phyloP scores from a whole-genome alignment of 129 eudicot species.

The Deinandra increscens region DNA sequence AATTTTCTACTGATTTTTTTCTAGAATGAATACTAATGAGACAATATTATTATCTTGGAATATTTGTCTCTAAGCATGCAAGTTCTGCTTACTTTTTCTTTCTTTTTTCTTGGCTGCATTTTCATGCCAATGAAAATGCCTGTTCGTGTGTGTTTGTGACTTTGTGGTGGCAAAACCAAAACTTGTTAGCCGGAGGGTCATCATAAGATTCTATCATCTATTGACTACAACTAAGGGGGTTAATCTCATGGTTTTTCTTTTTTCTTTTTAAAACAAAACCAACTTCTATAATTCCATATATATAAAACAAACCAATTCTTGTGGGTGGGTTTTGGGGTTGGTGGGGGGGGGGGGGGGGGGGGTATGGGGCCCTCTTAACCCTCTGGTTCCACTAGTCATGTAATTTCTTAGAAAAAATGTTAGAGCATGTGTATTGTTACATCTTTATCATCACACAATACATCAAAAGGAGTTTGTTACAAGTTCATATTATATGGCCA shows the following conservation, averaged over 20 bases:
- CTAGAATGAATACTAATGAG: not conserved
- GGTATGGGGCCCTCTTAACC: too few species aligned
- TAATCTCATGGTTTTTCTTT: too few species aligned
- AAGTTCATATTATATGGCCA: conserved; percentile 18
- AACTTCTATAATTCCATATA: too few species aligned
- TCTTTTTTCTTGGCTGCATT: conserved; percentile 4
- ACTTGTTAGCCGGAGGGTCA: too few species aligned
- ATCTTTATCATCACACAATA: conserved; percentile 4
- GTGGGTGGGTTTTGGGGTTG: too few species aligned
- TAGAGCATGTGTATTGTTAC: conserved; percentile 6
- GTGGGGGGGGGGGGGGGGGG: too few species aligned
- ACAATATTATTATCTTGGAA: conserved; percentile 12
- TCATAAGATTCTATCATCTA: too few species aligned
- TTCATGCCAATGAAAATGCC: conserved; percentile 16
- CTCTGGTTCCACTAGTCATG: too few species aligned
- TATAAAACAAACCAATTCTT: too few species aligned
- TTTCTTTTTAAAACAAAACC: too few species aligned
- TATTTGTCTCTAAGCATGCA: conserved; percentile 29
- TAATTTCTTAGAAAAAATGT: conserved; percentile 11
- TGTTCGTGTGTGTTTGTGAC: conserved; percentile 13
- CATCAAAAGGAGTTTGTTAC: not conserved
- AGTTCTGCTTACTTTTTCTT: not conserved
- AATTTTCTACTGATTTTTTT: not conserved
- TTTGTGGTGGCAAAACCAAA: too few species aligned
- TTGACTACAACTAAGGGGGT: too few species aligned